phyloP scores from a whole-genome alignment of 164 flowering plant species.

The Paratinospora sagittata region DNA sequence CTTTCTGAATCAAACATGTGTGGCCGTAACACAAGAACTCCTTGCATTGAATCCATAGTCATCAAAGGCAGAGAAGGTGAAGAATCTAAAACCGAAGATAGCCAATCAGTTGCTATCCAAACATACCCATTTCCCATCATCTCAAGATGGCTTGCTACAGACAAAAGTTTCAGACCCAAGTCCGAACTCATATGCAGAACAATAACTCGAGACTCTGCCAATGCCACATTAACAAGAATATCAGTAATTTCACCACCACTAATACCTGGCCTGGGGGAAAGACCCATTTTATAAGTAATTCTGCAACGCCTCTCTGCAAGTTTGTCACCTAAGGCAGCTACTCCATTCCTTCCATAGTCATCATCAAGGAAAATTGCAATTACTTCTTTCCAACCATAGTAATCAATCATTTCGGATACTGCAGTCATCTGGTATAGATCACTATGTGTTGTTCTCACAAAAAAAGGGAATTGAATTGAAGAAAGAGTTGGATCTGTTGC shows the following conservation, averaged over 20 bases:
- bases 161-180: conserved; percentile 49
- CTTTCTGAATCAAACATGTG: conserved; percentile 62
- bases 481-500: conserved; percentile 82
- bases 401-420: conserved; percentile 59
- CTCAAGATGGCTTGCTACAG: conserved; percentile 55
- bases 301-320: conserved; percentile 60
- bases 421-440: conserved; percentile 85
- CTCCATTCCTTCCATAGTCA: conserved; percentile 74
- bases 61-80: conserved; percentile 31
- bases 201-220: conserved; percentile 63
- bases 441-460: conserved; percentile 65
- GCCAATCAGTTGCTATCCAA: conserved; percentile 95
- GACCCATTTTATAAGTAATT: conserved; percentile 56
- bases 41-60: conserved; percentile 54
- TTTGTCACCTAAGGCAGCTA: conserved; percentile 61
- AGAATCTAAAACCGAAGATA: conserved; percentile 62
- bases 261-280: conserved; percentile 35
- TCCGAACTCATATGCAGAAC: conserved; percentile 56
- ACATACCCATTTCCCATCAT: conserved; percentile 86
- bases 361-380: conserved; percentile 68
- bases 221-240: conserved; percentile 52
- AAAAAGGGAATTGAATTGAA: conserved; percentile 74
- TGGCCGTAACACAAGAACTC: conserved; percentile 66
- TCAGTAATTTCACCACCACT: conserved; percentile 35
- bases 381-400: conserved; percentile 72